Percentiles rank a stretch among this genome's conserved stretches.
These are phyloP conservation scores for Noccaea bulbosa DNA, from an alignment of 345 rosid species.

Conservation along the genomic window DNA sequence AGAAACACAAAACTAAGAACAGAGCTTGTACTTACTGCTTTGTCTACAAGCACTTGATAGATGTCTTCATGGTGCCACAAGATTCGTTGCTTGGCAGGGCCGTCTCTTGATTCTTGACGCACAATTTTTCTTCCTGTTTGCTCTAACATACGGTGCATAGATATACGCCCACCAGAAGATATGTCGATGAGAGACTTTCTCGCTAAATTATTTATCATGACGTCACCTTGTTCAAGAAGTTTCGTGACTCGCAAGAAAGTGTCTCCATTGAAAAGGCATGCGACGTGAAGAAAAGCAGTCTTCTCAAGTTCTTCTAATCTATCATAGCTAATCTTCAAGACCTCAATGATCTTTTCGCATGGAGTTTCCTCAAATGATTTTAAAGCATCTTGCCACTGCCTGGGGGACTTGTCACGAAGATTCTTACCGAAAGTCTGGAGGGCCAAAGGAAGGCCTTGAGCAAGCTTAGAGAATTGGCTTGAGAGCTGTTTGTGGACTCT, in stretches of 20 bases:
- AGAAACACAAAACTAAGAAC: not conserved
- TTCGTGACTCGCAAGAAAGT: not conserved
- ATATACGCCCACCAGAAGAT: not conserved
- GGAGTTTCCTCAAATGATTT: not conserved
- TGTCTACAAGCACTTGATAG: not conserved
- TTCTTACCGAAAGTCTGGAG: not conserved
- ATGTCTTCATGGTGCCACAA: constrained; percentile 22
- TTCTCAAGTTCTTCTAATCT: not conserved
- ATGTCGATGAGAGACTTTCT: constrained; percentile 31
- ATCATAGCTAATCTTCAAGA: not conserved
- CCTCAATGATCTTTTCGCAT: not conserved
- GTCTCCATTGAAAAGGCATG: constrained; percentile 22
- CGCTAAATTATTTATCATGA: not conserved
- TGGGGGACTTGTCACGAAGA: not conserved
- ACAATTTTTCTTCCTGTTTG: constrained; percentile 14
- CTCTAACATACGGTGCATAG: constrained; percentile 17
- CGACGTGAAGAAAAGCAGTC: constrained; percentile 20
- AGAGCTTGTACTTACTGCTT: constrained; percentile 19
- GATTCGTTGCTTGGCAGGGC: not conserved
- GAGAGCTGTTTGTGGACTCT: not conserved
- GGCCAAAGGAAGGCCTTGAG: constrained; percentile 27
- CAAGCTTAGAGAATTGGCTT: not conserved
- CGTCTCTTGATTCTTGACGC: not conserved
- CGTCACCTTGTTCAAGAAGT: not conserved
- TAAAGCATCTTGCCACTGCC: not conserved